Base-by-base conservation (phyloP, 352 stramenopile species). In the Pythium utonaiense region DNA sequence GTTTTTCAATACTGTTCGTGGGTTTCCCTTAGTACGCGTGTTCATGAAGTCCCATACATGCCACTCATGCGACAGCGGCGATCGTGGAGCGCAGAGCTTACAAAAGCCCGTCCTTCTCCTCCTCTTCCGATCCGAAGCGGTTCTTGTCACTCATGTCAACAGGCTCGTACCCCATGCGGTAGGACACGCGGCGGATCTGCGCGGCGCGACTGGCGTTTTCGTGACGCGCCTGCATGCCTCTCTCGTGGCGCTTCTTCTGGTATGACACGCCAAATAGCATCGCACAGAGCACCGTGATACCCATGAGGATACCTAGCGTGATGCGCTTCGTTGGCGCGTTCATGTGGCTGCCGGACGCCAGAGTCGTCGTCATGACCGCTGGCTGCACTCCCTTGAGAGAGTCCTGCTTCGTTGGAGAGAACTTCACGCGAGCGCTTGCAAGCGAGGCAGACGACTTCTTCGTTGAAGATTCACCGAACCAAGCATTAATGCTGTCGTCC, bases 121-220 rank as follows among this genome's bases (percentile, higher is more conserved):
- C 76, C 34, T 80, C 73, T 10, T 83, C 66, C 13, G 74, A 53
- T 1, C 73, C 64, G 33, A 50, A n/a, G 19, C 40, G 40, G 16
- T 40, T 1, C 17, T 38, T 38, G n/a, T 66, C 57, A 2, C 36
- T 47, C 2, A 19, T 21, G 13, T 22, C 19, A 3, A 69, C 34
- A 5, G 25, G 54, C 38, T 83, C 70, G 25, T 86, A 76, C 44
- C 70, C 77, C 82, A 92, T 90, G 38, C 74, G 73, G 63, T 89
- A 80, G 28, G 82, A 90, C 16, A 92, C 80, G 59, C 82, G 82
- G 38, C 67, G 80, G 53, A 92, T 84, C 67, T 92, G 82, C 40
- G 82, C 80, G 3, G 78, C 80, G 8, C 71, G 71, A 34, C 72
- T 89, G 2, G 82, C 82, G 9, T 81, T 84, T 5, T 76, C 66